These are phyloP conservation scores for Dictyophora rubrovolvata DNA, from an alignment of 768 basidiomycete genomes.

Conservation along the genomic window DNA sequence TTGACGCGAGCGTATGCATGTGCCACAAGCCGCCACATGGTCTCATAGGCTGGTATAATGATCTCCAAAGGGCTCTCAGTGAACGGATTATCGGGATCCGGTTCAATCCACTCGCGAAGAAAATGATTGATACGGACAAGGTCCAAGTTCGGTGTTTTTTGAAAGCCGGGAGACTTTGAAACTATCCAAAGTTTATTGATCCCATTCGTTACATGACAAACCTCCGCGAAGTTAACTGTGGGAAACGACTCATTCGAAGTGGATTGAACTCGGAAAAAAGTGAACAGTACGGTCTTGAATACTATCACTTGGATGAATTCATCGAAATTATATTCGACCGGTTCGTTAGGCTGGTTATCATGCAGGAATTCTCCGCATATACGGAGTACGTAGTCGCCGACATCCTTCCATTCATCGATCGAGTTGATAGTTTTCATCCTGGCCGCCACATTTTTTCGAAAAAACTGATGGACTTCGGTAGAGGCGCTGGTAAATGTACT, in stretches of 20 bases:
- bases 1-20: conserved; percentile 28
- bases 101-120: conserved; percentile 32
- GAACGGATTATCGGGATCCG: conserved; percentile 19
- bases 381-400: background rate
- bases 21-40: conserved; percentile 52
- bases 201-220: conserved; percentile 26
- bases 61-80: conserved; percentile 34
- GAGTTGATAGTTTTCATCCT: background rate
- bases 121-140: conserved; percentile 26
- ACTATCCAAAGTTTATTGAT: conserved; percentile 40
- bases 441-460: background rate
- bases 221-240: conserved; percentile 21
- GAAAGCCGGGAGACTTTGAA: conserved; percentile 30
- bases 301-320: conserved; percentile 21
- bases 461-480: background rate
- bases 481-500: conserved; percentile 5
- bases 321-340: background rate
- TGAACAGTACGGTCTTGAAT: conserved; percentile 34
- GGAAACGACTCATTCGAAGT: conserved; percentile 16
- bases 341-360: background rate
- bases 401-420: background rate
- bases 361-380: background rate
- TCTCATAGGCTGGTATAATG: conserved; percentile 52
- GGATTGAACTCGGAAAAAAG: conserved; percentile 14
- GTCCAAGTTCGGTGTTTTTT: conserved; percentile 14